A percentile compares a stretch with the other conserved stretches of the same genome.
Conservation (phyloP, 2,329 filamentous ascomycete genomes). For the Zymoseptoria tritici region DNA sequence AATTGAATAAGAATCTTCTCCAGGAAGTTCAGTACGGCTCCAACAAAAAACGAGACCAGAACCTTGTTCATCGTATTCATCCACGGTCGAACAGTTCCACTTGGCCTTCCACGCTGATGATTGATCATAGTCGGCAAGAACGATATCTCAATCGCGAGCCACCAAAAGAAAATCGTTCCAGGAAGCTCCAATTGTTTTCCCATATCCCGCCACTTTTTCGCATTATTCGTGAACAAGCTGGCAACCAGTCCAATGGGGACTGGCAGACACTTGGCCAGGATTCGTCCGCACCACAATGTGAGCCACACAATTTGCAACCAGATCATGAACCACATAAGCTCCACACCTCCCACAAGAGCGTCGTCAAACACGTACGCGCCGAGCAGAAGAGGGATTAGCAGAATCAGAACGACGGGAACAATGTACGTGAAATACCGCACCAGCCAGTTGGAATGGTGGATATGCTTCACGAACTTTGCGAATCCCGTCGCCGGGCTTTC, state of each 20-base stretch:
- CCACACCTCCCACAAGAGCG: constrained; percentile 61
- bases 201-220: constrained; percentile 89
- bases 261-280: constrained; percentile 58
- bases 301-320: constrained; percentile 94
- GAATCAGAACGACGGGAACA: constrained; percentile 53
- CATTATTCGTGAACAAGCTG: constrained; percentile 73
- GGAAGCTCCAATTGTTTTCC: constrained; percentile 79
- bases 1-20: constrained; percentile 94
- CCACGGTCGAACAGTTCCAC: constrained; percentile 52
- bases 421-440: constrained; percentile 68
- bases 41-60: constrained; percentile 75
- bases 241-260: constrained; percentile 56
- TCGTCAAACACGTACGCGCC: constrained; percentile 52
- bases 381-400: constrained; percentile 61
- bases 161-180: constrained; percentile 84
- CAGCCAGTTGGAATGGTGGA: constrained; percentile 59
- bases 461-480: constrained; percentile 56
- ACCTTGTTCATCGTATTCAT: constrained; percentile 76
- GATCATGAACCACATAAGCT: constrained; percentile 83
- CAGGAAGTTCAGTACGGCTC: constrained; percentile 69
- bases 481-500: constrained; percentile 55
- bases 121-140: constrained; percentile 75
- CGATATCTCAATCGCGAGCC: constrained; percentile 76
- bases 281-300: constrained; percentile 69
- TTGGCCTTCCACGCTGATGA: constrained; percentile 50